Evolutionary conservation across 768 basidiomycete species (phyloP), one percentile per base, ranked within the genome.

Genomic region (Hygrophorus pudorinus): DNA sequence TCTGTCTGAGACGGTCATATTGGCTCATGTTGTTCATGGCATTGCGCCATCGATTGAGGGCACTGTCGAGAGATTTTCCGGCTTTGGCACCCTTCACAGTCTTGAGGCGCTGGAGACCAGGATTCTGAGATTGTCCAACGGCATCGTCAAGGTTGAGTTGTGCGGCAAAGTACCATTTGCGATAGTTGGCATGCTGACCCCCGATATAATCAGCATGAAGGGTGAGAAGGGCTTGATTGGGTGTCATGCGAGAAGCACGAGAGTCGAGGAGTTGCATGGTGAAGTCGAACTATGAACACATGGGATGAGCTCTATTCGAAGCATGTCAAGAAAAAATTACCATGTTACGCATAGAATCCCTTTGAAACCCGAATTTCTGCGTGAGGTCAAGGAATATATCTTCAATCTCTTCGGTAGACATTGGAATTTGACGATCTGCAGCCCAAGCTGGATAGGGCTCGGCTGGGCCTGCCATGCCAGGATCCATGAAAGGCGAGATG

Each of bases 21-120:
- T 96, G 89, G 64, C 85, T 90, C 96, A 99, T 99, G 67, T 81
- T 91, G 70, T 92, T 86, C 96, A 99, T 99, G 44, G 94, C 96
- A 56, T 87, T 90, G 38, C 94, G 76, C 96, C 96, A 99, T 44
- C 94, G 76, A 59, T 85, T 87, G 54, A 91, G 76, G 13, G 96
- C 96, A 40, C 81, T 85, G 62, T 97, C 92, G 48, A 99, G 82
- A 29, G 89, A 87, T 62, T 94, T 97, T 52, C 61, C 60, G 24
- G 76, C 72, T 50, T 68, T 70, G 70, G 53, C 57, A 37, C 75
- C 75, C 51, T 87, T 86, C 53, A 92, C 83, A 38, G 82, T 85
- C 58, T 84, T 85, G 38, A 93, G 77, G 14, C 92, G 85, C 47
- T 89, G 81, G 18, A 96, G 74, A 50, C 92, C 92, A 10, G 90